Percentiles rank a stretch among this genome's conserved stretches.
Conservation (phyloP, 2,329 filamentous ascomycete species). For the Paraconiothyrium brasiliense region DNA sequence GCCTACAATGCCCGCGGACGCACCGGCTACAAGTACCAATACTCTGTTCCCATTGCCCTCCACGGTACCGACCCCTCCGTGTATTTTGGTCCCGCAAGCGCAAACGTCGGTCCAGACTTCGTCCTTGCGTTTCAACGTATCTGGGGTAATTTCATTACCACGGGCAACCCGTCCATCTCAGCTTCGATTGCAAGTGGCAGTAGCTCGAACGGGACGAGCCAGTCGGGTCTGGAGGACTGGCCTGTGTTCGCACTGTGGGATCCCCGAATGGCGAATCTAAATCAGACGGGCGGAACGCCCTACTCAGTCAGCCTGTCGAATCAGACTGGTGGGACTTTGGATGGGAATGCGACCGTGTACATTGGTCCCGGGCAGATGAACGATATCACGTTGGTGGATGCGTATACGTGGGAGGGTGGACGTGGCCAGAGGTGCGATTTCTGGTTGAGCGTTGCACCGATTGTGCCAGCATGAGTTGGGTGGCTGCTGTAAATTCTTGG, state of each 20-base stretch:
- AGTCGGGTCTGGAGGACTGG: conserved; percentile 22
- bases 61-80: conserved; percentile 26
- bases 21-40: conserved; percentile 33
- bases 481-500: neutral
- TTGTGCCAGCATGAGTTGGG: conserved; percentile 16
- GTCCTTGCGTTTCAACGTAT: conserved; percentile 22
- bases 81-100: conserved; percentile 27
- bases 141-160: conserved; percentile 30
- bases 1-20: conserved; percentile 45
- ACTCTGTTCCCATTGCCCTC: conserved; percentile 25
- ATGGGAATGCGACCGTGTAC: conserved; percentile 22
- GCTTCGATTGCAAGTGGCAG: conserved; percentile 19
- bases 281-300: conserved; percentile 31
- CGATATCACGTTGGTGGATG: conserved; percentile 30
- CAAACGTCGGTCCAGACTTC: conserved; percentile 22
- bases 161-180: conserved; percentile 24
- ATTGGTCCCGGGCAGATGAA: conserved; percentile 26
- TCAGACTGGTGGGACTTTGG: neutral
- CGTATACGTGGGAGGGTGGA: conserved; percentile 33
- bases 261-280: conserved; percentile 26
- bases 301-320: conserved; percentile 6
- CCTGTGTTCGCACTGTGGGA: conserved; percentile 21
- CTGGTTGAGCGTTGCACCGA: conserved; percentile 27
- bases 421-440: conserved; percentile 34
- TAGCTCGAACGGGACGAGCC: conserved; percentile 11